Evolutionary conservation across 495 filamentous ascomycete genomes (phyloP).

Genomic region (Aspergillus diversus): DNA sequence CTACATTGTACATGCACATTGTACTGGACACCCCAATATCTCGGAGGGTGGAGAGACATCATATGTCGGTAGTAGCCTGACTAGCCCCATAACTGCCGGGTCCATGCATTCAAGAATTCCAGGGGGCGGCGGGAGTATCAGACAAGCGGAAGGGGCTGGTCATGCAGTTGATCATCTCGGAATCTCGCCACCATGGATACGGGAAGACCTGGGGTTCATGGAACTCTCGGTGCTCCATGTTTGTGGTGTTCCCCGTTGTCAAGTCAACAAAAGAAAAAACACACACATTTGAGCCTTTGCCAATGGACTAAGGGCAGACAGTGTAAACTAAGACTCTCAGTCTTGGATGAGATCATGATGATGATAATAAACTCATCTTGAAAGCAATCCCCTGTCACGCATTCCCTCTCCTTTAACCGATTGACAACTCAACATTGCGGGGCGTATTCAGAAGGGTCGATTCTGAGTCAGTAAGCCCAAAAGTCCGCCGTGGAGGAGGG

Average conservation of each 20-base stretch:
- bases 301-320: background rate
- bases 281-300: background rate
- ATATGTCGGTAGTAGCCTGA: background rate
- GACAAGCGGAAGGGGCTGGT: background rate
- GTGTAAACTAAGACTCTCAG: too few relatives aligned
- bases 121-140: background rate
- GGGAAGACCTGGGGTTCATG: background rate
- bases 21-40: background rate
- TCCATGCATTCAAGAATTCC: conserved; percentile 4
- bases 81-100: background rate
- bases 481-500: background rate
- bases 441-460: too few relatives aligned
- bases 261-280: conserved; percentile 6
- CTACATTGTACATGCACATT: background rate
- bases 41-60: background rate
- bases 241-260: conserved; percentile 9
- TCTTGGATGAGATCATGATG: conserved; percentile 1
- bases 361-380: background rate
- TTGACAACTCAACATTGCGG: too few relatives aligned
- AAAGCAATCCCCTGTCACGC: background rate
- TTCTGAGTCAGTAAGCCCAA: too few relatives aligned
- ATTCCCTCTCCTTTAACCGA: too few relatives aligned
- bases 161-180: conserved; percentile 1
- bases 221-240: background rate
- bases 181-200: conserved; percentile 4